These are phyloP conservation scores for Sugiyamaella xylanicola DNA, from an alignment of 1,139 yeast genomes.

Conservation along the genomic window DNA sequence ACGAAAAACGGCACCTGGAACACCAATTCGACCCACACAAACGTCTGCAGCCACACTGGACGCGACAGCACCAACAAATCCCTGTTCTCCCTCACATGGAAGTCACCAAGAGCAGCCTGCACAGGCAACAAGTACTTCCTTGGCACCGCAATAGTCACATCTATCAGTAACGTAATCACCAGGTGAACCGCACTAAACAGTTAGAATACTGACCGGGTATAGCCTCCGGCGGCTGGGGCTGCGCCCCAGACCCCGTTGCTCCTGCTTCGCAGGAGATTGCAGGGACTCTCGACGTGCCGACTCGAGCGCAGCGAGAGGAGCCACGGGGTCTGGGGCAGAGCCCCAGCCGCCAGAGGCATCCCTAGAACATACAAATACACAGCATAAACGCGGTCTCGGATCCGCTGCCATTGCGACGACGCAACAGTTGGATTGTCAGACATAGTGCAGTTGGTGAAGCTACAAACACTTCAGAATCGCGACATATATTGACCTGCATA, in stretches of 20 bases:
- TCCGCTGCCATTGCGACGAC: conserved; percentile 1
- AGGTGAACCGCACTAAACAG: conserved; percentile 55
- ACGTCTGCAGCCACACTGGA: conserved; percentile 68
- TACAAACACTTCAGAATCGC: background rate
- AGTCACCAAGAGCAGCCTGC: conserved; percentile 53
- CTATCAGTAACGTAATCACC: conserved; percentile 74
- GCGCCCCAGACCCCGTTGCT: background rate
- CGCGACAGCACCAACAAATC: conserved; percentile 67
- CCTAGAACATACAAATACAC: conserved; percentile 45
- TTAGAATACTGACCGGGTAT: too few relatives aligned
- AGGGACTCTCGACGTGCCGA: too few relatives aligned
- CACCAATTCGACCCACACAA: conserved; percentile 68
- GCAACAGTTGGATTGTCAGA: conserved; percentile 11
- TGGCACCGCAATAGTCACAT: conserved; percentile 72
- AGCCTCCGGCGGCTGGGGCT: background rate
- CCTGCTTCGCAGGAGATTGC: background rate
- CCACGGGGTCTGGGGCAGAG: too few relatives aligned
- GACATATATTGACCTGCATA: background rate
- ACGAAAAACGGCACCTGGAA: conserved; percentile 81
- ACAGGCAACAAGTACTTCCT: conserved; percentile 48
- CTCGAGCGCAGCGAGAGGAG: background rate
- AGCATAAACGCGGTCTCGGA: conserved; percentile 55
- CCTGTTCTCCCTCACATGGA: conserved; percentile 64
- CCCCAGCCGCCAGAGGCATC: background rate
- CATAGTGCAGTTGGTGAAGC: conserved; percentile 5